Evolutionary conservation across 106 monocot genomes (phyloP), one percentile per base, ranked within the genome.

Genomic region (Dioscorea zingiberensis): DNA sequence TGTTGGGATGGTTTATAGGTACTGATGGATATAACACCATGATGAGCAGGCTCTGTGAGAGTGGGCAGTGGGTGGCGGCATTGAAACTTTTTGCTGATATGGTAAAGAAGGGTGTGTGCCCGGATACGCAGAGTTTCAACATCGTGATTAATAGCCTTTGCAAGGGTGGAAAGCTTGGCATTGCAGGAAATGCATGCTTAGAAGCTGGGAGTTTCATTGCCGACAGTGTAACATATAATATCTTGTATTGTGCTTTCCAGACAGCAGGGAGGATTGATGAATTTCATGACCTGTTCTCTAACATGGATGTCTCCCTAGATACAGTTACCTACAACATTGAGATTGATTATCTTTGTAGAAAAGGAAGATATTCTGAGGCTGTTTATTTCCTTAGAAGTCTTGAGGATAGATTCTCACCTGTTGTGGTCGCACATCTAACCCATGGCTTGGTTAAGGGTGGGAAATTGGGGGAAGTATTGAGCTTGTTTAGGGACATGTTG

Each of bases 81-180:
- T 19, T 54, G n/a, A 53, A 48, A 12, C 49, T 71, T 7, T 62
- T 71, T 10, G 27, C 60, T 32, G 53, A 32, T 13, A 71, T 71
- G 60, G 5, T 71, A 2, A 71, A 71, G 62, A 71, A 61, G 0
- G 71, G 62, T 10, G 27, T 71, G 19, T 25, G 16, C 5, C 53
- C 71, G 21, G 21, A 71, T 26, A 38, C 61, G 7, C 47, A 48
- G 16, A 62, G 62, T 22, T 62, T 29, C 17, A 71, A 71, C 21
- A 62, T 71, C 30, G 71, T 62, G 27, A 63, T 71, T 16, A 14
- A 62, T 21, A 62, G 62, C 28, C 62, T 61, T 3, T 71, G 71
- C 71, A 61, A 62, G 25, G 62, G 29, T 62, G 62, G 62, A n/a
- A 61, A 30, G 54, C 62, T 54, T 62, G 5, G n/a, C 17, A 47